Base-by-base conservation (phyloP, 768 basidiomycete species). In the Mycena latifolia region DNA sequence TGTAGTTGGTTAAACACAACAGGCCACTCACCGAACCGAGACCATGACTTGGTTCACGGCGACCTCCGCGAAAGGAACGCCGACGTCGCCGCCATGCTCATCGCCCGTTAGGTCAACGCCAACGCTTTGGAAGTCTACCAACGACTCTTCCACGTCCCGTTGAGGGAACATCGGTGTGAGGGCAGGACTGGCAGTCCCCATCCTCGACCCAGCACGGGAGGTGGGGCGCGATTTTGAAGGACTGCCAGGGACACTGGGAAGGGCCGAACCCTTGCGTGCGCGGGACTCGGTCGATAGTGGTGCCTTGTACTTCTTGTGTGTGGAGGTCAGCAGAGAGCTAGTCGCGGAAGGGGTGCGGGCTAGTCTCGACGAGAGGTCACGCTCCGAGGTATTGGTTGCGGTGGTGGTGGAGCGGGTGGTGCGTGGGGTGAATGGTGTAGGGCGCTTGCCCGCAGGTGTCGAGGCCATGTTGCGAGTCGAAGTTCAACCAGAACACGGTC, bases 31-130 rank as follows among this genome's bases (percentile, higher is more conserved):
- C 92, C 92, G 85, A 69, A 95, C 84, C 27, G 93, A 94, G 24
- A 95, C 93, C 76, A 95, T 88, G 48, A 94, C 94, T 75, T 95
- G 94, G 76, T 94, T 93, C 58, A 92, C 87, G 55, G 86, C 88
- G n/a, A 90, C 89, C 65, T 89, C 86, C 55, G 89, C 84, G 17
- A 75, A 75, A 1, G 78, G 75, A 1, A 75, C 73, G n/a, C 76
- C 77, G 18, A 66, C 45, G 12, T 66, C 69, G 7, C 65, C 61
- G 24, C 61, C 56, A 15, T 63, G 54, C 33, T 66, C 61, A n/a
- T 70, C 69, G 0, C 77, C 90, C 12, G 89, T 92, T 10, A 92
- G 70, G 73, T 94, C 92, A 0, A 84, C 80, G 7, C 93, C 92
- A 2, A 95, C 86, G 2, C 80, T 92, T 74, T 91, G 84, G 67